A percentile compares a stretch with the other conserved stretches of the same genome.
Conservation (phyloP, 2,329 filamentous ascomycete genomes). For the Colletotrichum sp. region DNA sequence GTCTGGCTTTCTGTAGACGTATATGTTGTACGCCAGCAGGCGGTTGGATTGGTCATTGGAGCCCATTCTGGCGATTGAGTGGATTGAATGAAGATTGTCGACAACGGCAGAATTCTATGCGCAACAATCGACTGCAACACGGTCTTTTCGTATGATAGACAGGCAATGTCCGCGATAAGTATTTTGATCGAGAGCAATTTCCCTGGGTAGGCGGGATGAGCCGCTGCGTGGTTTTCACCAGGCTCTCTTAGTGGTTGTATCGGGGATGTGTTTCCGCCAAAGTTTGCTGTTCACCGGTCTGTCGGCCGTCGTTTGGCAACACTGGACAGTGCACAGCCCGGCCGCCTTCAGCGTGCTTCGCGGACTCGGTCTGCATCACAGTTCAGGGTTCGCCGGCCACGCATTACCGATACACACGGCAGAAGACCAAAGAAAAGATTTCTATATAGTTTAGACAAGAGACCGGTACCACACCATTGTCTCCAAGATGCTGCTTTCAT, state of each 20-base stretch:
- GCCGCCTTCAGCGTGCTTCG: not conserved
- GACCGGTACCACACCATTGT: accelerated
- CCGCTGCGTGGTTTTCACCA: not conserved
- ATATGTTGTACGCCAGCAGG: not conserved
- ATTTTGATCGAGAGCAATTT: not conserved
- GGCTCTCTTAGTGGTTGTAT: not conserved
- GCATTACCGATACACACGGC: not conserved
- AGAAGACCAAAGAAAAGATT: not conserved
- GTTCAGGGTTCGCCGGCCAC: not conserved
- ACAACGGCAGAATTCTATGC: too few species aligned
- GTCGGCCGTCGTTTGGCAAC: not conserved
- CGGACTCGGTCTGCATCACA: not conserved
- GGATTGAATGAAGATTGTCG: accelerated
- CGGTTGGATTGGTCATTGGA: not conserved
- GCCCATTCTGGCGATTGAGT: not conserved
- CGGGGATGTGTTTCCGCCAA: not conserved
- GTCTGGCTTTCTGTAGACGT: not conserved
- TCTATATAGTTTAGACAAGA: not conserved
- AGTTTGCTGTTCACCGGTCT: not conserved
- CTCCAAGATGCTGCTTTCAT: not conserved
- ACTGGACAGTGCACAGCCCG: not conserved
- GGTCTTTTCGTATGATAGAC: too few species aligned
- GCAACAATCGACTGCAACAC: not conserved
- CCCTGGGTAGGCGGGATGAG: not conserved
- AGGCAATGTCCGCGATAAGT: not conserved